Evolutionary conservation across 768 basidiomycete genomes (phyloP), one percentile per base, ranked within the genome.

Genomic region (Brasilioporus rufonigricans): DNA sequence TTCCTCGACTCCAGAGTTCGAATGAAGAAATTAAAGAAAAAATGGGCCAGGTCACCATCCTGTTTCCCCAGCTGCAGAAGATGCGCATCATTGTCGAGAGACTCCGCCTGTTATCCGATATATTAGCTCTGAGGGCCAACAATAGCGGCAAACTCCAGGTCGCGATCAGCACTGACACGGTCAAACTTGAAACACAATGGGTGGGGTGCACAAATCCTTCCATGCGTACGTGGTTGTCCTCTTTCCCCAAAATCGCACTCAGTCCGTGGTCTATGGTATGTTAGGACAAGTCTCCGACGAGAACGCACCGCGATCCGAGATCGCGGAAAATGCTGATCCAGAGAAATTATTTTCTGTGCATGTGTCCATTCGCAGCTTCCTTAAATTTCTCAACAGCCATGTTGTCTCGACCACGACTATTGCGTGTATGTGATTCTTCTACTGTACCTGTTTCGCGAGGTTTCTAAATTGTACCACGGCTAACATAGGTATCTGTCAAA

Each of bases 101-200:
- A 12, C 76, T 94, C 55, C 77, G 82, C 11, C 78, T 81, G 18
- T 81, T 93, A 67, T 85, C 90, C 2, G 81, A 89, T 49, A 72
- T 85, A 19, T 76, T 94, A 36, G 81, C 81, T 3, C 66, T 95
- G 26, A 80, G 79, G 18, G 91, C 88, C 3, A 91, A 85, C 67
- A 80, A 80, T 44, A 78, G 68, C 18, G 89, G 89, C 14, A 71
- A 75, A 48, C 71, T 85, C 18, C 73, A 75, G 56, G 59, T 80
- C 23, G 80, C 82, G 13, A 69, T 87, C 45, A 79, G 76, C 49
- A 88, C 87, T 0, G 91, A 92, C 55, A 79, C 77, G 24, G 86
- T 89, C n/a, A 84, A 79, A 54, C 82, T 91, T 12, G 86, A 91
- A 64, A 89, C 91, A 0, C 82, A 84, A 50, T 94, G 93, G 93